A percentile compares a stretch with the other conserved stretches of the same genome.
phyloP scores from a whole-genome alignment of 371 early-diverging fungal genomes.

The Thermomucor indicae-seudaticae region DNA sequence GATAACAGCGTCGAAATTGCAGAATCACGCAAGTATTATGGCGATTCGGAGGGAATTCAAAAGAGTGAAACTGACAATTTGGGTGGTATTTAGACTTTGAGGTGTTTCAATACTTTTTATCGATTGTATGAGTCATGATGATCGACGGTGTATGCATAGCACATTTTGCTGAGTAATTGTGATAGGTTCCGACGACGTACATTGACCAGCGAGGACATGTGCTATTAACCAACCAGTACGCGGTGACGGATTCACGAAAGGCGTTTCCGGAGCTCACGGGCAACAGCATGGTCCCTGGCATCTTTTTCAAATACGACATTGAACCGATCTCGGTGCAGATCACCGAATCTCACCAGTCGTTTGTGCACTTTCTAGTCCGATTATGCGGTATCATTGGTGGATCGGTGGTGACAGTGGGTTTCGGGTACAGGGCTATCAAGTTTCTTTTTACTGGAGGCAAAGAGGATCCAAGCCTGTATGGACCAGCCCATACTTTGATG shows the following conservation, averaged over 20 bases:
- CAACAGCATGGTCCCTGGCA: conserved; percentile 36
- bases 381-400: conserved; percentile 90
- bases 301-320: conserved; percentile 90
- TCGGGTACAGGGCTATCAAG: conserved; percentile 37
- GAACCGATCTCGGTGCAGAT: conserved; percentile 86
- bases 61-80: neutral
- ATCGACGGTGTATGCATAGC: neutral
- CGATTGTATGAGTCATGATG: conserved; percentile 48
- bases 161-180: neutral
- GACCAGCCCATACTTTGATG: conserved; percentile 32
- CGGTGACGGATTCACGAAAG: conserved; percentile 77
- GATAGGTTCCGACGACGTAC: conserved; percentile 78
- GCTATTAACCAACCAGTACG: conserved; percentile 87
- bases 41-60: no score
- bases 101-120: conserved; percentile 79
- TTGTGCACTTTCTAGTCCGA: conserved; percentile 77
- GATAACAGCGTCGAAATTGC: conserved; percentile 75
- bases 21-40: conserved; percentile 45
- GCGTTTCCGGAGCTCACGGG: conserved; percentile 36
- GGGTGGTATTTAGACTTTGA: conserved; percentile 48
- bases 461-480: conserved; percentile 37
- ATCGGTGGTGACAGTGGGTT: conserved; percentile 60
- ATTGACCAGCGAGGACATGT: conserved; percentile 49
- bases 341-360: conserved; percentile 57
- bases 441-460: conserved; percentile 37